Conservation (phyloP, 768 basidiomycete species). For the Boletus vermiculosoides region DNA sequence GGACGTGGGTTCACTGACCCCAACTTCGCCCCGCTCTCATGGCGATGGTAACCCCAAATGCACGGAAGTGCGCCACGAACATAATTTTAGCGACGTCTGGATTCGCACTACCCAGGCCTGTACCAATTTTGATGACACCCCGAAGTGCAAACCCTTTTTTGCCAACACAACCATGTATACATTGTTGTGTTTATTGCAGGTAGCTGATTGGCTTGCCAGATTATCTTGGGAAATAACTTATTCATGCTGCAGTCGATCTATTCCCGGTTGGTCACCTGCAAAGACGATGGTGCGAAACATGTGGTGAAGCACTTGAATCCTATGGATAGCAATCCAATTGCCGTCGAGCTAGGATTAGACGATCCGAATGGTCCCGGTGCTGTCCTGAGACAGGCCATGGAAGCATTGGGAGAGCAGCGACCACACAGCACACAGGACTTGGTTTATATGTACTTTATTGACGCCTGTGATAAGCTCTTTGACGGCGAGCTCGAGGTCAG, state of each 20-base stretch:
- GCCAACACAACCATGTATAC: slow-evolving; percentile 93
- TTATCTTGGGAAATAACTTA: slow-evolving; percentile 2
- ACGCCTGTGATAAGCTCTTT: slow-evolving; percentile 90
- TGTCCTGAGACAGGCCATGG: slow-evolving; percentile 62
- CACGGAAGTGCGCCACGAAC: background rate
- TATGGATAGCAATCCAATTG: slow-evolving; percentile 74
- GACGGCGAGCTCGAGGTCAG: slow-evolving; percentile 88
- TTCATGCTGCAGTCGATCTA: slow-evolving; percentile 69
- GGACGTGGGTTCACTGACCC: slow-evolving; percentile 32
- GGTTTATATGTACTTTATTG: slow-evolving; percentile 86
- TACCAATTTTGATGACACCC: slow-evolving; percentile 27
- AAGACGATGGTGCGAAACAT: slow-evolving; percentile 71
- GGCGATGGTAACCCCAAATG: slow-evolving; percentile 1
- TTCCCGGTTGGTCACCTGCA: slow-evolving; percentile 82
- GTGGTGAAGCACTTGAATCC: slow-evolving; percentile 66
- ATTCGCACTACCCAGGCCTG: slow-evolving; percentile 41
- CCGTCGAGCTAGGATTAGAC: slow-evolving; percentile 80
- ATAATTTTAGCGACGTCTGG: slow-evolving; percentile 52
- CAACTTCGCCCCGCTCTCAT: slow-evolving; percentile 10
- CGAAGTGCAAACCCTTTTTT: slow-evolving; percentile 68
- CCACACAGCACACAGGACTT: slow-evolving; percentile 54
- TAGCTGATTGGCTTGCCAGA: slow-evolving; percentile 22
- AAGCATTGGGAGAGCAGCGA: slow-evolving; percentile 52
- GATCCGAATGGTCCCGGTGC: slow-evolving; percentile 76
- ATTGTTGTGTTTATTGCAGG: slow-evolving; percentile 85